A percentile compares a stretch with the other conserved stretches of the same genome.
These are phyloP conservation scores for Bipolaris oryzae DNA, from an alignment of 2,329 filamentous ascomycete genomes.

Conservation along the genomic window DNA sequence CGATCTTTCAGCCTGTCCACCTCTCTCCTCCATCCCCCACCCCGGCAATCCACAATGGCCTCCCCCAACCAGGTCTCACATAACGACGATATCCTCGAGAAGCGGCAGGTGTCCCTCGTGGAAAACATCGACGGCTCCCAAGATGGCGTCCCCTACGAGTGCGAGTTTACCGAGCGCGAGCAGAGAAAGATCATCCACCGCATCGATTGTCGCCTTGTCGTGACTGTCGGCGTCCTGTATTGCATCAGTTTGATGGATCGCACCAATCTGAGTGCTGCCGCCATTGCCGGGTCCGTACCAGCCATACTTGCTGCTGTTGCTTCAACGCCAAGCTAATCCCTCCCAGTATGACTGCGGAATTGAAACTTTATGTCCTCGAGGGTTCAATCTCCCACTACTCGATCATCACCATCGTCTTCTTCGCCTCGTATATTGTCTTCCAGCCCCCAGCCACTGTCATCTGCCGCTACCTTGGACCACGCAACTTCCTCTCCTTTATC, in stretches of 20 bases:
- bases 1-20: conserved; percentile 1
- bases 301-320: conserved; percentile 7
- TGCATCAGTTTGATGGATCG: conserved; percentile 79
- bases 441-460: conserved; percentile 51
- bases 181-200: conserved; percentile 71
- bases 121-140: conserved; percentile 36
- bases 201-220: conserved; percentile 65
- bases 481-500: conserved; percentile 45
- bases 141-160: conserved; percentile 32
- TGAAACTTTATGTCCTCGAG: conserved; percentile 38
- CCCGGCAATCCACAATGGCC: conserved; percentile 9
- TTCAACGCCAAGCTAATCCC: conserved; percentile 26
- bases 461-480: conserved; percentile 50
- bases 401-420: conserved; percentile 64
- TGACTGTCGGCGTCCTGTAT: conserved; percentile 65
- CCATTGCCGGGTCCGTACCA: conserved; percentile 66
- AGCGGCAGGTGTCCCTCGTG: conserved; percentile 24
- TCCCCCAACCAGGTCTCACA: conserved; percentile 23
- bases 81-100: conserved; percentile 32
- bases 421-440: conserved; percentile 52
- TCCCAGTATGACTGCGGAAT: conserved; percentile 48
- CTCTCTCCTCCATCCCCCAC: background rate
- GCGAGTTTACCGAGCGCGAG: conserved; percentile 63
- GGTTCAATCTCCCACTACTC: conserved; percentile 50
- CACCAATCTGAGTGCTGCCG: conserved; percentile 75